Percentiles rank a stretch among this genome's conserved stretches.
phyloP scores from a whole-genome alignment of 257 asterid species.

The Ballota nigra region DNA sequence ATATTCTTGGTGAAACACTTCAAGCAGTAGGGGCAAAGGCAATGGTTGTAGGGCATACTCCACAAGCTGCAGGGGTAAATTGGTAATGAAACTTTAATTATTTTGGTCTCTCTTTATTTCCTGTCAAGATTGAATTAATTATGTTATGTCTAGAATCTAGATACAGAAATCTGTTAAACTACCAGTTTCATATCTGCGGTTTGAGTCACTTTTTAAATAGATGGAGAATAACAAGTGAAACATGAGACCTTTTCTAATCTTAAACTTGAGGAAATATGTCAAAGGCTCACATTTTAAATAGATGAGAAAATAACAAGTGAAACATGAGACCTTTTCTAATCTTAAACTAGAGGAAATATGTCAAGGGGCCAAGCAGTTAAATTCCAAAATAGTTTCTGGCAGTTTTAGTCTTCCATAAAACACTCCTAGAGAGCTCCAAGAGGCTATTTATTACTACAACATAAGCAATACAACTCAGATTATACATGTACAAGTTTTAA shows the following conservation, averaged over 20 bases:
- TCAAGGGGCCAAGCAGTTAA: not conserved
- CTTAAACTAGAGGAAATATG: constrained; percentile 2
- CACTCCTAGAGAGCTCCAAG: not conserved
- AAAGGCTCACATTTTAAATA: not conserved
- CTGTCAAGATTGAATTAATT: not conserved
- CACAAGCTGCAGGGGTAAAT: constrained; percentile 84
- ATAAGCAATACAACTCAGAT: no score
- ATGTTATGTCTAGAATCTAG: not conserved
- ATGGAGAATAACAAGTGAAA: not conserved
- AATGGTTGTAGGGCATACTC: constrained; percentile 99
- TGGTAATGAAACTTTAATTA: constrained; percentile 46
- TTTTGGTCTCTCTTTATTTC: not conserved
- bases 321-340: not conserved
- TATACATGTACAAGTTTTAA: no score
- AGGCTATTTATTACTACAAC: not conserved
- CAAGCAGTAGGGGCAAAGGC: constrained; percentile 77
- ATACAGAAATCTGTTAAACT: not conserved
- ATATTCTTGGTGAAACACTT: constrained; percentile 74
- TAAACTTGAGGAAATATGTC: not conserved
- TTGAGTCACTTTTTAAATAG: not conserved
- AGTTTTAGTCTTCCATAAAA: not conserved
- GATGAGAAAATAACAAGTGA: not conserved
- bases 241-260: not conserved
- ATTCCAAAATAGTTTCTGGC: not conserved
- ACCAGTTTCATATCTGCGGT: not conserved